These are phyloP conservation scores for Pseudogymnoascus sp. DNA, from an alignment of 2,329 filamentous ascomycete genomes.

Conservation along the genomic window DNA sequence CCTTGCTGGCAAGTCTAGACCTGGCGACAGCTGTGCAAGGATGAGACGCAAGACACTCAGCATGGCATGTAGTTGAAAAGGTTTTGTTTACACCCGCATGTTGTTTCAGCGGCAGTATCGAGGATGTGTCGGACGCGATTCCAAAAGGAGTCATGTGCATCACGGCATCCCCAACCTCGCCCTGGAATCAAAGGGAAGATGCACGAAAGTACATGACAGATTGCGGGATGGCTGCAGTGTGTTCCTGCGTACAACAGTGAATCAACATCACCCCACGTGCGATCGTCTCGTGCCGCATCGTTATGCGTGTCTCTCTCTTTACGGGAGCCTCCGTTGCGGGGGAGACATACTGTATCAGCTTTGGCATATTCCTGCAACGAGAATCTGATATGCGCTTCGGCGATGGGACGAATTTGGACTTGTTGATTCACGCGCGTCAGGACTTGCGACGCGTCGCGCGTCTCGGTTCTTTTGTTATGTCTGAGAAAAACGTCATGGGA, in stretches of 20 bases:
- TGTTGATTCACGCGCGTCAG: background rate
- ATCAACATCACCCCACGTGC: background rate
- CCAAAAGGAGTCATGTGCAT: background rate
- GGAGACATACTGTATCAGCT: background rate
- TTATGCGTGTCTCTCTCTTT: background rate
- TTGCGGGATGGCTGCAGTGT: background rate
- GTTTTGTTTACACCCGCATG: background rate
- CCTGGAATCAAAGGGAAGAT: background rate
- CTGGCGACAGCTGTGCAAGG: background rate
- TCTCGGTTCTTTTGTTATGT: background rate
- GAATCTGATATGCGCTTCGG: background rate
- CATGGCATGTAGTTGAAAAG: background rate
- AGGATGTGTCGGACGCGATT: background rate
- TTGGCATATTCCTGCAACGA: background rate
- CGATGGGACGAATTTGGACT: background rate
- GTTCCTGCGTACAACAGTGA: background rate
- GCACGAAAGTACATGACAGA: background rate
- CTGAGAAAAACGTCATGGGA: background rate
- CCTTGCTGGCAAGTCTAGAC: background rate
- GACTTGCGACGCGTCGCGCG: background rate
- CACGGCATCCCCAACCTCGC: background rate
- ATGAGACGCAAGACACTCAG: background rate
- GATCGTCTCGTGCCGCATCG: slow-evolving; percentile 2
- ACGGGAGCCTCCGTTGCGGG: background rate
- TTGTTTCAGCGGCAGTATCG: background rate